Evolutionary conservation across 257 asterid species (phyloP), one percentile per base, ranked within the genome.

Genomic region (Paulownia fortunei): DNA sequence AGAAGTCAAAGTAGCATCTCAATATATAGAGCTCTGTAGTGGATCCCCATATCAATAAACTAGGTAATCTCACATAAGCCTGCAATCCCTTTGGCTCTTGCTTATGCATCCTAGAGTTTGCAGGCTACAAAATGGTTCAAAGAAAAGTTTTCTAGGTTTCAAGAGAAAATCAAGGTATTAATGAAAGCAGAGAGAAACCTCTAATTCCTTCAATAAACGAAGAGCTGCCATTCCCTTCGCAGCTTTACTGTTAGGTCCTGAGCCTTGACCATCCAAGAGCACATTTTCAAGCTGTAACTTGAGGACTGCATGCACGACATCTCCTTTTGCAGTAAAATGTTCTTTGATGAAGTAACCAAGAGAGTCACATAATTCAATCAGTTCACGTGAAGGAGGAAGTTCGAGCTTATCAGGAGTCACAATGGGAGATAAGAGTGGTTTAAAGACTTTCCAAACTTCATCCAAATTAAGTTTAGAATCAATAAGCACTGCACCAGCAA

Each of bases 391-490:
- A 24, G 99, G 99, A 72, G 90, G 87, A 42, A 92, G 94, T 77
- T 96, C 97, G 30, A 96, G 94, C 77, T 89, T 90, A 36, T 93
- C 97, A 11, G 98, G 99, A 67, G 99, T 93, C 81, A 90, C 97
- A 56, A 96, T 89, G 12, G 99, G 98, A 46, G 97, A 89, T 30
- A 96, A 76, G 3, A 96, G 73, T 1, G 96, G 97, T 80, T 96
- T 76, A 62, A 92, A 82, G 69, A 92, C 86, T 84, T 79, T 87
- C 98, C 99, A 93, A 66, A 93, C 98, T 87, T 84, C 83, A 39
- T 86, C 91, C 77, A 92, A 74, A 72, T 88, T 73, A 16, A 96
- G 92, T 10, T 87, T 89, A 26, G 98, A 86, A 78, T 96, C 99
- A 30, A 96, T 87, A 34, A 96, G 96, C 72, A 93, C 72, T 6